Evolutionary conservation across 208 protist genomes (phyloP).

Genomic region (Phytomonas sp.): DNA sequence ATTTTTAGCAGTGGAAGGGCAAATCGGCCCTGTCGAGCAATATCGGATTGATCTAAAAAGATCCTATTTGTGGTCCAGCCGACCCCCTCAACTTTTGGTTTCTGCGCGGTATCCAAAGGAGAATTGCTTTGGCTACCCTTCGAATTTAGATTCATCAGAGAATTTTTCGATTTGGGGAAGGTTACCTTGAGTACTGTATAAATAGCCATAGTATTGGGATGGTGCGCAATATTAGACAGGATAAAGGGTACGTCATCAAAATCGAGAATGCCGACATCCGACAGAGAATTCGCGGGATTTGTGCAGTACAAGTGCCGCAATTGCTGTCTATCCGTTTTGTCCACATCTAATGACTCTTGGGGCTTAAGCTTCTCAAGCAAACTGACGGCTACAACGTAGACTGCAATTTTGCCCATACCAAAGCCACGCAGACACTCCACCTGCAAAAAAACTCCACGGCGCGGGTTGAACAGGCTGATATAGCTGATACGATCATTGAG

Average conservation of each 20-base stretch:
- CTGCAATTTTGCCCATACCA: slow-evolving; percentile 25
- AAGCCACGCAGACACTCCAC: slow-evolving; percentile 49
- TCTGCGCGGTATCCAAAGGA: not conserved
- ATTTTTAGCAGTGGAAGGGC: slow-evolving; percentile 39
- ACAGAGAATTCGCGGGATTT: slow-evolving; percentile 28
- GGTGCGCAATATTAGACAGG: slow-evolving; percentile 20
- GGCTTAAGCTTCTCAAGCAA: slow-evolving; percentile 11
- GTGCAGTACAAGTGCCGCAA: slow-evolving; percentile 21
- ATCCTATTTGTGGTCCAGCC: slow-evolving; percentile 58
- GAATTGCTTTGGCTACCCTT: not conserved
- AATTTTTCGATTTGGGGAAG: not conserved
- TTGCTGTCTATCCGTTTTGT: not conserved
- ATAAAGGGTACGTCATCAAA: slow-evolving; percentile 53
- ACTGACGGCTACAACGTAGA: slow-evolving; percentile 31
- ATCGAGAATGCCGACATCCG: slow-evolving; percentile 39
- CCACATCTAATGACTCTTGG: not conserved
- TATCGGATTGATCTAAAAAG: slow-evolving; percentile 29
- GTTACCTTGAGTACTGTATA: slow-evolving; percentile 54
- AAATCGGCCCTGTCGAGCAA: slow-evolving; percentile 50
- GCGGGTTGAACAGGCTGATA: slow-evolving; percentile 35
- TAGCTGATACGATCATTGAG: slow-evolving; percentile 30
- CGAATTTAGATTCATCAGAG: not conserved
- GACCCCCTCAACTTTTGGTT: slow-evolving; percentile 16
- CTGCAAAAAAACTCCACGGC: slow-evolving; percentile 45
- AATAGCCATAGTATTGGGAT: slow-evolving; percentile 22